Evolutionary conservation across 495 filamentous ascomycete genomes (phyloP).

Genomic region (Penicillium ucsense): DNA sequence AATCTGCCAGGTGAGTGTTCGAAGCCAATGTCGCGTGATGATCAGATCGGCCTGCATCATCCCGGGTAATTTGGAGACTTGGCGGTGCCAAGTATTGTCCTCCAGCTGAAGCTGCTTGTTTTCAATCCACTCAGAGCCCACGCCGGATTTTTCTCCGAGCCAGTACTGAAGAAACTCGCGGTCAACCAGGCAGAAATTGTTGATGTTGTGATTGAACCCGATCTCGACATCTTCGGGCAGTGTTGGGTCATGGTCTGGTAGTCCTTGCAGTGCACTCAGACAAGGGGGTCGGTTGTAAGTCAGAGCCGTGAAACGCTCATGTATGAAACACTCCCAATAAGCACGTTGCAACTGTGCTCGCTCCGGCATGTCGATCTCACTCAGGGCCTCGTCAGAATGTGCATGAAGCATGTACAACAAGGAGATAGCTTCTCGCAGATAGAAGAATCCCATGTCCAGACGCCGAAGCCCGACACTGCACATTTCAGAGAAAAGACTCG

Average conservation of each 20-base stretch:
- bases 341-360: slow-evolving; percentile 18
- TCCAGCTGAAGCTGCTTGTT: slow-evolving; percentile 19
- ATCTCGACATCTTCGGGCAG: slow-evolving; percentile 2
- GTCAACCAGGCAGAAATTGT: not conserved
- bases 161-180: not conserved
- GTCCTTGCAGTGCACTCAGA: slow-evolving; percentile 6
- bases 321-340: slow-evolving; percentile 26
- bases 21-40: slow-evolving; percentile 46
- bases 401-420: slow-evolving; percentile 18
- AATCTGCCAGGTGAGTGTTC: slow-evolving; percentile 43
- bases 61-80: slow-evolving; percentile 23
- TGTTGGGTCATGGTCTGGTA: slow-evolving; percentile 17
- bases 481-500: not conserved
- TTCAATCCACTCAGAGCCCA: slow-evolving; percentile 19
- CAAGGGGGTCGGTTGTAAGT: slow-evolving; percentile 14
- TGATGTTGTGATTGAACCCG: not conserved
- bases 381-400: slow-evolving; percentile 9
- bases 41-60: slow-evolving; percentile 44
- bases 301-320: slow-evolving; percentile 23
- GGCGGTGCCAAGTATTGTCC: slow-evolving; percentile 16
- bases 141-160: slow-evolving; percentile 5
- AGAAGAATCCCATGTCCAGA: slow-evolving; percentile 20
- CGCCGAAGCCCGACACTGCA: not conserved
- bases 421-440: slow-evolving; percentile 22
- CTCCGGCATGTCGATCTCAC: slow-evolving; percentile 7